Base-by-base conservation (phyloP, 2,329 filamentous ascomycete genomes). In the Zasmidium citrigriseum region DNA sequence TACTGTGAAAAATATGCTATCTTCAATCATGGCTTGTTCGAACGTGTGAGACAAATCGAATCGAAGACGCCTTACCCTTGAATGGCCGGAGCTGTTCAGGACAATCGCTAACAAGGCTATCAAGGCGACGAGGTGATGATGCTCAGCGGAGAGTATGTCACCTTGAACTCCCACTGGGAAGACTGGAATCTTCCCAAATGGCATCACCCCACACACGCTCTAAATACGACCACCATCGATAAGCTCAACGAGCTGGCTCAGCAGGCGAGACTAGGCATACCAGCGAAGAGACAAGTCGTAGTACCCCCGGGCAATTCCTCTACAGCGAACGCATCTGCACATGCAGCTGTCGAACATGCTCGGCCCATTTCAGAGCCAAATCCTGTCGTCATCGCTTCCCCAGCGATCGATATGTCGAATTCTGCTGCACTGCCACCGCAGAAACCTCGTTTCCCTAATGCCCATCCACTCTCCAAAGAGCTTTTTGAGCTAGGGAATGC, bases 81-180 rank as follows among this genome's bases (percentile, higher is more conserved):
- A n/a, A n/a, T n/a, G n/a, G n/a, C n/a, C n/a, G n/a, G n/a, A n/a
- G n/a, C n/a, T n/a, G n/a, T n/a, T n/a, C n/a, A n/a, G 14, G 27
- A 29, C 27, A 29, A 41, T 9, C 16, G 34, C 34, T 16, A n/a
- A 41, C 18, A 16, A 11, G 4, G 4, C 34, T 16, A n/a, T 11
- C 18, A 41, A 34, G 67, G 62, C 9, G 59, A 66, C 16, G 63
- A 64, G 34, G 69, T 68, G 4, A 57, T 68, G 60, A 65, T 70
- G 64, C 57, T 72, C 22, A 61, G 66, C 12, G 68, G 68, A 3
- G 60, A 57, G 18, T 72, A 65, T 44, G 61, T 66, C 16, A 66
- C 68, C 16, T 52, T 67, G 38, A 70, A 71, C 41, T 63, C 58
- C 24, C 69, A 72, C 51, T 72, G 68, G 68, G 70, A 71, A 54